Percentiles rank a stretch among this genome's conserved stretches.
Conservation (phyloP, 2,329 filamentous ascomycete genomes). For the Paecilomyces niveus region DNA sequence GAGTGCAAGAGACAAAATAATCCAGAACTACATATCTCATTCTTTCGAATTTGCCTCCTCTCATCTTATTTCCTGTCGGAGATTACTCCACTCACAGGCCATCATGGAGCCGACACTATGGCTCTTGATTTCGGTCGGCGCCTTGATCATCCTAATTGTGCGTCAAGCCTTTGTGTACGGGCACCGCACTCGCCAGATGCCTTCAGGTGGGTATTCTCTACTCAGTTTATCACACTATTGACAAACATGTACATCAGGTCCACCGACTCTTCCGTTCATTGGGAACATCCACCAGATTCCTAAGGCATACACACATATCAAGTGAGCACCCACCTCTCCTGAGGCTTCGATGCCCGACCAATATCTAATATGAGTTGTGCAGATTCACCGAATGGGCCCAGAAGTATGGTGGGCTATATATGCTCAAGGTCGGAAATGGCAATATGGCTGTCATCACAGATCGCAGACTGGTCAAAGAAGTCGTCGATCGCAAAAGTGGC, state of each 20-base stretch:
- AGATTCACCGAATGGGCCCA: conserved; percentile 41
- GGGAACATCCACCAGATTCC: conserved; percentile 20
- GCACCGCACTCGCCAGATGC: too few relatives aligned
- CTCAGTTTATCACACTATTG: too few relatives aligned
- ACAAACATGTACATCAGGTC: background rate
- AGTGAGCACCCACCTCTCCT: conserved; percentile 9
- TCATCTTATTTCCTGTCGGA: too few relatives aligned
- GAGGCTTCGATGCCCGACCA: background rate
- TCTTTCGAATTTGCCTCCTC: too few relatives aligned
- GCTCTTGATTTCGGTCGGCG: too few relatives aligned
- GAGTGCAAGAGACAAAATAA: too few relatives aligned
- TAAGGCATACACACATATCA: conserved; percentile 20
- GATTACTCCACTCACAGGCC: too few relatives aligned
- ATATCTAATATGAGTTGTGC: background rate
- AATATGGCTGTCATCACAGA: conserved; percentile 38
- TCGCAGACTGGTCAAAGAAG: conserved; percentile 33
- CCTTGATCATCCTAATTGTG: too few relatives aligned
- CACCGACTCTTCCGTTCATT: conserved; percentile 2
- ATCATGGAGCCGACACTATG: too few relatives aligned
- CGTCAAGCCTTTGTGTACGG: too few relatives aligned
- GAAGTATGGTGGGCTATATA: conserved; percentile 37
- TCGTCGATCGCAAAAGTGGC: conserved; percentile 40
- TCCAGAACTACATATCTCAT: too few relatives aligned
- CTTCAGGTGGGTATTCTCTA: too few relatives aligned
- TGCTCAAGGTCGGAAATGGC: conserved; percentile 35